phyloP scores from a whole-genome alignment of 176 grass and related monocot genomes.

The Eleusine coracana region DNA sequence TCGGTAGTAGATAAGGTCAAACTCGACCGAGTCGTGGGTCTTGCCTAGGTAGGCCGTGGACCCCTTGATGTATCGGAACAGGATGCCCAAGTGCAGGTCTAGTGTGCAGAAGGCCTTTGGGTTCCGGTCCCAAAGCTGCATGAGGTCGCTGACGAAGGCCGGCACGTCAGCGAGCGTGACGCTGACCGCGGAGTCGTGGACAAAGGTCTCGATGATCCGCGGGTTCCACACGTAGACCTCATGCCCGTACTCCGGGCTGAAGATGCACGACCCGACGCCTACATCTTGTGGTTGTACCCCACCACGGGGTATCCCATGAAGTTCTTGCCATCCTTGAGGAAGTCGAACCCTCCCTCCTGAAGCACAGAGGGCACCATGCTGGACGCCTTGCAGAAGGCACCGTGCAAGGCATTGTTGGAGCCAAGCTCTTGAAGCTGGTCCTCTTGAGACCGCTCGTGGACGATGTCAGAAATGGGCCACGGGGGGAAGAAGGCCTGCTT shows the following conservation, averaged over 20 bases:
- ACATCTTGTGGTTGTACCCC: too few species aligned
- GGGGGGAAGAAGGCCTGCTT: not conserved
- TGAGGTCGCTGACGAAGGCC: not conserved
- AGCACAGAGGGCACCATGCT: too few species aligned
- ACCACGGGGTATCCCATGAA: too few species aligned
- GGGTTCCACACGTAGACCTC: too few species aligned
- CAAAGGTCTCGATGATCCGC: too few species aligned
- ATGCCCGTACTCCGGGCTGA: too few species aligned
- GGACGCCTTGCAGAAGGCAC: not conserved
- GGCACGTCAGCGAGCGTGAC: too few species aligned
- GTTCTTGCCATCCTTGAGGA: too few species aligned
- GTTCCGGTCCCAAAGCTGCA: slow-evolving; percentile 48
- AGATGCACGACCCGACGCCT: too few species aligned
- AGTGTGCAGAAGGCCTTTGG: slow-evolving; percentile 43
- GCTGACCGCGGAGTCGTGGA: too few species aligned
- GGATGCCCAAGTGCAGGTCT: slow-evolving; percentile 49
- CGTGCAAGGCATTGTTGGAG: too few species aligned
- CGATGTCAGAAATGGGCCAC: not conserved
- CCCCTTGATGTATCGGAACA: slow-evolving; percentile 47
- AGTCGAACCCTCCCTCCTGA: too few species aligned
- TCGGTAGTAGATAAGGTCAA: slow-evolving; percentile 62
- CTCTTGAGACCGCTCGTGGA: not conserved
- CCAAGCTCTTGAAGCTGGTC: not conserved
- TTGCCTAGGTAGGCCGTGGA: slow-evolving; percentile 57
- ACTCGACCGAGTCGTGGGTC: slow-evolving; percentile 46